Evolutionary conservation across 768 basidiomycete species (phyloP).

Genomic region (Boletus bicolor): DNA sequence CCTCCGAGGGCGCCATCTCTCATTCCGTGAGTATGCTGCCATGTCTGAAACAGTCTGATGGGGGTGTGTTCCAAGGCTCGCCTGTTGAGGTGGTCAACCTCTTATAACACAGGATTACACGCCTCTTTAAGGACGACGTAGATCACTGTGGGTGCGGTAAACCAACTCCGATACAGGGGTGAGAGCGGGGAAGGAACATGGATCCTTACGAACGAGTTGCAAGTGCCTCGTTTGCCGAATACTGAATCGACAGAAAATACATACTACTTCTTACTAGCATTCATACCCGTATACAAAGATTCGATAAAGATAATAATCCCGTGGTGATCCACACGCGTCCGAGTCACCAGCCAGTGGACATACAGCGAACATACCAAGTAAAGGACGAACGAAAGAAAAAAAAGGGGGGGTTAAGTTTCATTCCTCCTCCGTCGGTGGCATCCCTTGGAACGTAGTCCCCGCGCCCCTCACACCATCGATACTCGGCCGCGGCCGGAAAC

Average conservation of each 20-base stretch:
- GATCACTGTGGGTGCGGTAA: conserved; percentile 7
- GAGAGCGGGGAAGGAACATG: background rate
- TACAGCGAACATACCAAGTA: background rate
- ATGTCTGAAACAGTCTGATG: conserved; percentile 5
- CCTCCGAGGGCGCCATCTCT: conserved; percentile 12
- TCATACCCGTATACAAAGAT: conserved; percentile 16
- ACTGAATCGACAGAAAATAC: conserved; percentile 2
- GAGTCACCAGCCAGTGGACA: conserved; percentile 22
- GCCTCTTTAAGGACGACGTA: conserved; percentile 4
- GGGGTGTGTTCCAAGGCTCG: background rate
- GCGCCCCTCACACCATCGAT: conserved; percentile 41
- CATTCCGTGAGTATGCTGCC: conserved; percentile 15
- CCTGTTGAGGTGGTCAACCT: background rate
- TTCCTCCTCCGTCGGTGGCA: conserved; percentile 29
- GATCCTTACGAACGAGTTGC: background rate
- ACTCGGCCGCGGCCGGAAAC: conserved; percentile 81
- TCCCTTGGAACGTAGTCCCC: conserved; percentile 17
- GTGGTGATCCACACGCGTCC: conserved; percentile 1
- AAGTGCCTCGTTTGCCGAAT: background rate
- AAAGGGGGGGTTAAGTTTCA: conserved; percentile 1
- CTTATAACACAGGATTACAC: background rate
- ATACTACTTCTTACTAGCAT: background rate
- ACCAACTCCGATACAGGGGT: no score
- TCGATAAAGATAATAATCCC: conserved; percentile 23
- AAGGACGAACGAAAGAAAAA: background rate